A percentile compares a stretch with the other conserved stretches of the same genome.
These are phyloP conservation scores for Trypanosoma avium DNA, from an alignment of 208 protist species.

Conservation along the genomic window DNA sequence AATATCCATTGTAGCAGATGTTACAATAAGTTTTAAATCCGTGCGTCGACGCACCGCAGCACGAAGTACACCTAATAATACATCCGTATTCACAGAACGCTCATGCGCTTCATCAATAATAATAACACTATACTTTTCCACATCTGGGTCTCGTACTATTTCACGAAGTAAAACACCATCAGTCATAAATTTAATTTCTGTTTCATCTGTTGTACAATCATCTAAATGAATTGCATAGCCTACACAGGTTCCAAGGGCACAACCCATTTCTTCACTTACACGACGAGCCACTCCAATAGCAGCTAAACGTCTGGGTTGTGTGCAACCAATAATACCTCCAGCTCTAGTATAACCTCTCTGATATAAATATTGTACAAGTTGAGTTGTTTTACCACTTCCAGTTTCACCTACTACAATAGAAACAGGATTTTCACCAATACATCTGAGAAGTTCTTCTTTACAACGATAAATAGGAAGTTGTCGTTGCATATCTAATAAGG, in stretches of 20 bases:
- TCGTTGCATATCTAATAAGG: constrained; percentile 34
- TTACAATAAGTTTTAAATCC: constrained; percentile 99
- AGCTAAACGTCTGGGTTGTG: constrained; percentile 96
- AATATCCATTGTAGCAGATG: constrained; percentile 99
- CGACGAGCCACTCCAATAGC: constrained; percentile 93
- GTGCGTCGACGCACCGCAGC: constrained; percentile 68
- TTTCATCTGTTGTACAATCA: constrained; percentile 77
- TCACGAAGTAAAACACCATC: constrained; percentile 97
- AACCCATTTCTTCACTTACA: constrained; percentile 92
- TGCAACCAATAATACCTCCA: constrained; percentile 76
- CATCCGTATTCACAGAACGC: constrained; percentile 95
- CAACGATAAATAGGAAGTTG: constrained; percentile 74
- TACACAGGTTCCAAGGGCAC: constrained; percentile 77
- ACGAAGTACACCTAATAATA: constrained; percentile 97
- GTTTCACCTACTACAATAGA: constrained; percentile 88
- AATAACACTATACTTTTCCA: constrained; percentile 95
- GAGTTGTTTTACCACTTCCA: constrained; percentile 92
- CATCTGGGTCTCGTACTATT: constrained; percentile 81
- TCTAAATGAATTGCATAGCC: constrained; percentile 95
- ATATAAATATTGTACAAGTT: constrained; percentile 90
- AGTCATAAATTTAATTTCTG: constrained; percentile 96
- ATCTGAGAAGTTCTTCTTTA: constrained; percentile 69
- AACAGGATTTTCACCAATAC: constrained; percentile 78
- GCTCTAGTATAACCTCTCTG: constrained; percentile 58
- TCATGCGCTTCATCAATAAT: constrained; percentile 99